Conservation (phyloP, 2,329 filamentous ascomycete genomes). For the Akanthomyces lecanii region DNA sequence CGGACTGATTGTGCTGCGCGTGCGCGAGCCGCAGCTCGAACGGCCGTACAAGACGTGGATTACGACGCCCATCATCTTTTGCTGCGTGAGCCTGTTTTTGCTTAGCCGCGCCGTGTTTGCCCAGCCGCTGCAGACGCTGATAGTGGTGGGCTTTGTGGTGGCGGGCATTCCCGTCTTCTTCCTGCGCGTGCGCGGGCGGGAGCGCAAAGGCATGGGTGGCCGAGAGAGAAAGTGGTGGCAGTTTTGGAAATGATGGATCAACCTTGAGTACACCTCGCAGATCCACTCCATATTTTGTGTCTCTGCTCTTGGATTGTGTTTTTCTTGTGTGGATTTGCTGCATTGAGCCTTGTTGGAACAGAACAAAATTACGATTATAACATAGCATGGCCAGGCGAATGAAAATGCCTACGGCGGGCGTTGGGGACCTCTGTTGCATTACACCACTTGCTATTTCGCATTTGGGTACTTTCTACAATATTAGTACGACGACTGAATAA, state of each 20-base stretch:
- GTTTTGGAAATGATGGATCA: conserved; percentile 48
- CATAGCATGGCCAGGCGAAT: conserved; percentile 2
- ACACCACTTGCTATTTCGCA: not conserved
- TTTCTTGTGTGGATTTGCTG: not conserved
- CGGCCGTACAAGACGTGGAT: conserved; percentile 96
- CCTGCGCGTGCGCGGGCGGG: conserved; percentile 52
- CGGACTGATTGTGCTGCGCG: conserved; percentile 83
- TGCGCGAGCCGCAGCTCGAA: conserved; percentile 81
- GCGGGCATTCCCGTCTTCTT: conserved; percentile 85
- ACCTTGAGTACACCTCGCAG: too few species aligned
- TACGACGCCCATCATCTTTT: conserved; percentile 94
- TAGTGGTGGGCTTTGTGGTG: conserved; percentile 80
- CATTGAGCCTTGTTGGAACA: not conserved
- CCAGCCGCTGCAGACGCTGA: conserved; percentile 82
- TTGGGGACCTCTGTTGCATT: conserved; percentile 4
- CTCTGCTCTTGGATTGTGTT: not conserved
- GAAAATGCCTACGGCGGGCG: conserved; percentile 3
- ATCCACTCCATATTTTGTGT: not conserved
- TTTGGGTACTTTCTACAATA: not conserved
- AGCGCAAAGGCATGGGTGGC: conserved; percentile 37
- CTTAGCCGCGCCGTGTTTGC: conserved; percentile 85
- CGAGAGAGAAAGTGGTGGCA: conserved; percentile 48
- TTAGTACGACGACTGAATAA: not conserved
- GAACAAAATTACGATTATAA: not conserved
- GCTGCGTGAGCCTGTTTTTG: conserved; percentile 92